Evolutionary conservation across 83 land plant genomes (phyloP).

Genomic region (Diphasiastrum complanatum): DNA sequence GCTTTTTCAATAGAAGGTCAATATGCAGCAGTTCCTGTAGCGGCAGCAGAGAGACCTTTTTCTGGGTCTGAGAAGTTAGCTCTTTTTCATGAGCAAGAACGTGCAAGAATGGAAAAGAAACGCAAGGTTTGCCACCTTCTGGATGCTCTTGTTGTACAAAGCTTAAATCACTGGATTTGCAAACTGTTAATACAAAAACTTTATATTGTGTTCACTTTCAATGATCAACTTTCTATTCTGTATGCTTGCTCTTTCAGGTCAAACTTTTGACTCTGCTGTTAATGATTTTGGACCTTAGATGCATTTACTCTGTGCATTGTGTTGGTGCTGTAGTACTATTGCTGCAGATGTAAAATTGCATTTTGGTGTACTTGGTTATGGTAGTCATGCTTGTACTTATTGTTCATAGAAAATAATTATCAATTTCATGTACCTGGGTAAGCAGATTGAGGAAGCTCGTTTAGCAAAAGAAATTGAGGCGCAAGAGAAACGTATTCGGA

Average conservation of each 20-base stretch:
- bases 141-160: neutral
- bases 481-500: constrained; percentile 26
- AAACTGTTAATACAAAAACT: no score
- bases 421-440: neutral
- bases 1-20: neutral
- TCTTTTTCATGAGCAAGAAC: constrained; percentile 5
- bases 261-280: no score
- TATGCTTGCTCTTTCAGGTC: no score
- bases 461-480: constrained; percentile 28
- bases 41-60: neutral
- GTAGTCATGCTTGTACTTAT: neutral
- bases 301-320: no score
- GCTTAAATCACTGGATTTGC: neutral
- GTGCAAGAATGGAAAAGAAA: constrained; percentile 1
- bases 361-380: neutral
- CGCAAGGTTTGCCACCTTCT: constrained; percentile 5
- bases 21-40: neutral
- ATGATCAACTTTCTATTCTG: no score
- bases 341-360: no score
- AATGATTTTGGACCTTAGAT: no score
- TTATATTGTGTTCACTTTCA: neutral
- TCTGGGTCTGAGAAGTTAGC: neutral
- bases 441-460: constrained; percentile 31
- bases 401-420: neutral
- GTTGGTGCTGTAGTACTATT: no score